Conservation (phyloP, 805 yeast genomes). For the Lipomyces anomalus region DNA sequence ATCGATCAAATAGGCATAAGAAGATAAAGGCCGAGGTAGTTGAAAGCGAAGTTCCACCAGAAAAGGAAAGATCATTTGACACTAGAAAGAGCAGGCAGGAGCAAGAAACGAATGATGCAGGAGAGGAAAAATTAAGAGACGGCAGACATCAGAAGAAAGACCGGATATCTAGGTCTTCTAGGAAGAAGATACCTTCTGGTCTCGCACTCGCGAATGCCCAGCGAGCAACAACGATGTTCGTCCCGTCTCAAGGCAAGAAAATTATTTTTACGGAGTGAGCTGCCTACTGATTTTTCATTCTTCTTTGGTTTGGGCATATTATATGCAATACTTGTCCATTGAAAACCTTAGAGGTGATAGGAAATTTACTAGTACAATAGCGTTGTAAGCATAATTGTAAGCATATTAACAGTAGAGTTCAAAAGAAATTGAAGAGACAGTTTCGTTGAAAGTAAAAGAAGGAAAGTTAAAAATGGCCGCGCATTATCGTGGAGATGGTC, state of each 20-base stretch:
- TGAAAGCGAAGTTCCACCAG: constrained; percentile 2
- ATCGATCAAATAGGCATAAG: constrained; percentile 51
- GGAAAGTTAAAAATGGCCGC: too few species aligned
- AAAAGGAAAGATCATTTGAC: neutral
- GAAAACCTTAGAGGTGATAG: too few species aligned
- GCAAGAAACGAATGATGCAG: neutral
- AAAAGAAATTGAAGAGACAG: too few species aligned
- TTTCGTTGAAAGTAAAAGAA: too few species aligned
- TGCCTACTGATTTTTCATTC: too few species aligned
- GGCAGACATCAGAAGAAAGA: constrained; percentile 3
- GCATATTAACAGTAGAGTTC: too few species aligned
- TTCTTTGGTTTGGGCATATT: too few species aligned
- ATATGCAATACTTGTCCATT: too few species aligned
- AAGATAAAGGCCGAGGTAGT: constrained; percentile 25
- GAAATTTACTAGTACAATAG: too few species aligned
- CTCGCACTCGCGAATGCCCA: constrained; percentile 83
- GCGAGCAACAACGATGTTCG: constrained; percentile 84
- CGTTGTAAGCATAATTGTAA: too few species aligned
- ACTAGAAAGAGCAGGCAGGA: neutral
- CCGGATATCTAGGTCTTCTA: constrained; percentile 22
- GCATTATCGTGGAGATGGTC: too few species aligned
- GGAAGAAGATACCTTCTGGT: constrained; percentile 45
- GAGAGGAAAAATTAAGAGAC: constrained; percentile 7
- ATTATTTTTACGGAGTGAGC: constrained; percentile 58
- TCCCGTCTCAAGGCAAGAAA: constrained; percentile 85